Evolutionary conservation across 176 grass and related monocot genomes (phyloP).

Genomic region (Triticum monococcum): DNA sequence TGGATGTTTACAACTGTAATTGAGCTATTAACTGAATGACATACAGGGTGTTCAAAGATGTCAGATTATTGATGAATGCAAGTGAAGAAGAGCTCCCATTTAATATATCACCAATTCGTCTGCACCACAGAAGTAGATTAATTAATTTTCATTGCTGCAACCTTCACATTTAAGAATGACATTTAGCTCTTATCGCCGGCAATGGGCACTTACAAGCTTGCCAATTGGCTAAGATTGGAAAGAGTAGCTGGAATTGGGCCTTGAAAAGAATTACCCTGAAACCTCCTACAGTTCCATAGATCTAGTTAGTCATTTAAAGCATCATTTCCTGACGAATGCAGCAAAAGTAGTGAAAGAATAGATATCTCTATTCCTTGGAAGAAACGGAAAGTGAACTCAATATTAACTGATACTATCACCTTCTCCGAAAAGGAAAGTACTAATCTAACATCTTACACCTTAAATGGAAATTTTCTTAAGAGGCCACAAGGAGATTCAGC

Average conservation of each 20-base stretch:
- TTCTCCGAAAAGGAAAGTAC: not conserved
- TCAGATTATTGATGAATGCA: slow-evolving; percentile 66
- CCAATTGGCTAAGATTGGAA: slow-evolving; percentile 56
- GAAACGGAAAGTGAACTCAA: not conserved
- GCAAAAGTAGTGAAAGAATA: not conserved
- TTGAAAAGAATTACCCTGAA: slow-evolving; percentile 89
- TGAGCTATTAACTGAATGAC: not conserved
- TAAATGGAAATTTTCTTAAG: not conserved
- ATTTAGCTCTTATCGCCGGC: not conserved
- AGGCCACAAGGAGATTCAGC: not conserved
- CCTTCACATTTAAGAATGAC: not conserved
- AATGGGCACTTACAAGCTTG: slow-evolving; percentile 54
- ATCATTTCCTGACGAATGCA: not conserved
- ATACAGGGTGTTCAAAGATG: slow-evolving; percentile 63
- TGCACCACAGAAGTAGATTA: slow-evolving; percentile 34
- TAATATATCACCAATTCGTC: slow-evolving; percentile 67
- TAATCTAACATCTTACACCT: not conserved
- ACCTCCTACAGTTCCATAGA: slow-evolving; percentile 46
- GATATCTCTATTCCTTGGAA: not conserved
- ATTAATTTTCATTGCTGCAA: not conserved
- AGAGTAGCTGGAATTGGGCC: slow-evolving; percentile 70
- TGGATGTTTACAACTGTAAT: not conserved
- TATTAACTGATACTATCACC: slow-evolving; percentile 8
- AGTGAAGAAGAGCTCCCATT: slow-evolving; percentile 77
- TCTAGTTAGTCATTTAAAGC: not conserved